phyloP scores from a whole-genome alignment of 148 eudicot species.

The Pharnaceum exiguum region DNA sequence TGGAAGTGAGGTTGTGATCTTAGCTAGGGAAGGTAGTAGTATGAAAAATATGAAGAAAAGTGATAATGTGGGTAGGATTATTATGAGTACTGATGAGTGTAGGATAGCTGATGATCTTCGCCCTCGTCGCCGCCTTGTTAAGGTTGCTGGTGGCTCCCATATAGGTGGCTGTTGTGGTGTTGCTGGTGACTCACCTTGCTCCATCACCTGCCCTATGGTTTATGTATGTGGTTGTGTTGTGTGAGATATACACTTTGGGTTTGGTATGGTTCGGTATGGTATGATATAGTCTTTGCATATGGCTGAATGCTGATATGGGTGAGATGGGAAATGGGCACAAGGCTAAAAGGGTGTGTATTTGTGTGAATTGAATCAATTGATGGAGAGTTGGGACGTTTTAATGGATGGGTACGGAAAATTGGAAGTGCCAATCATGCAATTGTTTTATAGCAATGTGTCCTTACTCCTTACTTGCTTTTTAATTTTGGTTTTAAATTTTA shows the following conservation, averaged over 20 bases:
- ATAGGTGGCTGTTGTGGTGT: constrained; percentile 39
- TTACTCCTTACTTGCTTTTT: no score
- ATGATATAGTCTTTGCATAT: no score
- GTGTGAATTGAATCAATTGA: no score
- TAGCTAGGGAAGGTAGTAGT: constrained; percentile 29
- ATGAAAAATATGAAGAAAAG: constrained; percentile 32
- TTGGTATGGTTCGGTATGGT: no score
- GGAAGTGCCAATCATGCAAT: no score
- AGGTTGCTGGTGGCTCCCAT: constrained; percentile 42
- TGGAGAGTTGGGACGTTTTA: no score
- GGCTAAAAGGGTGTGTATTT: no score
- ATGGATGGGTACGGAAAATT: no score
- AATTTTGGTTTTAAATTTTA: no score
- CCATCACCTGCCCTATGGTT: constrained; percentile 23
- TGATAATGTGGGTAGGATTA: constrained; percentile 40
- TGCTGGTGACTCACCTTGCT: constrained; percentile 39
- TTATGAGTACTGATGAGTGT: constrained; percentile 48
- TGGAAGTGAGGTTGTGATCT: constrained; percentile 24
- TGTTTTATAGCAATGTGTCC: no score
- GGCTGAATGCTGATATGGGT: no score
- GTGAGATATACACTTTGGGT: neutral
- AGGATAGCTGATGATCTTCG: constrained; percentile 30
- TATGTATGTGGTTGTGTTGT: neutral
- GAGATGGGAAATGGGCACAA: no score
- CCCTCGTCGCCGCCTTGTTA: constrained; percentile 26